Base-by-base conservation (phyloP, 768 basidiomycete species). In the Hygrocybe punicea region DNA sequence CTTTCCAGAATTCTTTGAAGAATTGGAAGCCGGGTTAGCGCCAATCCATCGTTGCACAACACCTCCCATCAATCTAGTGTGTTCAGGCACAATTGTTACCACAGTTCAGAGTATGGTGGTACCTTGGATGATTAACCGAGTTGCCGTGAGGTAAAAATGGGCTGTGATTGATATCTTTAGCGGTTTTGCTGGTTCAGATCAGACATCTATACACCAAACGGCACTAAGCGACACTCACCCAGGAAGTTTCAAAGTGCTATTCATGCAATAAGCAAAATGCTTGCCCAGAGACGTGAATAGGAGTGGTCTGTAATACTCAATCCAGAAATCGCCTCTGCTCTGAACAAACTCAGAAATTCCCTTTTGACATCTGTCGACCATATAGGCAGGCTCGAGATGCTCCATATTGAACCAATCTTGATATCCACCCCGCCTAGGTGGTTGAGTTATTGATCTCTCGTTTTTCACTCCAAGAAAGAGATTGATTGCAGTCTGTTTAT, bases 401-500 rank as follows among this genome's bases (percentile, higher is more conserved):
- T 82, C 77, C n/a, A 83, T 77, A 44, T 86, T 77, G 71, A 83
- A 98, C 96, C 96, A 98, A 51, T 87, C 78, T 62, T 82, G 84
- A 68, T 98, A 98, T 9, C 86, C 85, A 1, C 85, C 81, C 1
- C 90, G 81, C 2, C 81, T 77, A 2, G 78, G 77, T 1, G 80
- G 74, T 10, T 76, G 78, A 2, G 73, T 69, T 35, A 77, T 77
- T 1, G 78, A 77, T n/a, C 78, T 77, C 55, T 83, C 79, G 35
- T 78, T 79, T 54, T 83, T 78, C 3, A 92, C 81, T 36, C 94
- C 91, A 3, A 98, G 84, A 71, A 98, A 98, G n/a, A 98, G 81
- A 71, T 99, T 94, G 68, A 98, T 99, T 6, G 96, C 95, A 8
- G 89, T 81, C 72, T 99, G 97, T 70, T 98, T 98, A 73, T 98